These are phyloP conservation scores for Aquilaria yunnanensis DNA, from an alignment of 345 rosid species.

Conservation along the genomic window DNA sequence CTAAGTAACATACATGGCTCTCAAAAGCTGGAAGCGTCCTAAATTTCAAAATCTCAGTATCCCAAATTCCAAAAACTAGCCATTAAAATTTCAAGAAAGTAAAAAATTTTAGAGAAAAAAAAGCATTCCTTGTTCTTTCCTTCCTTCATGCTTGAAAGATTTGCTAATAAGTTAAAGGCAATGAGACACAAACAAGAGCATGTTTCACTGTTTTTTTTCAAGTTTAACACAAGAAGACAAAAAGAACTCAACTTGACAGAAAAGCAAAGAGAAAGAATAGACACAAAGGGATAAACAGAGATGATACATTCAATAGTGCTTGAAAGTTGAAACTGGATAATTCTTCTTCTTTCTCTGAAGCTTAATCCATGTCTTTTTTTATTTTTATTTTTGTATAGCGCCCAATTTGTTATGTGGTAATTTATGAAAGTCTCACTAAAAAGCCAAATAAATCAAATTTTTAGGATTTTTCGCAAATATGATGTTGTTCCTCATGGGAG, in stretches of 20 bases:
- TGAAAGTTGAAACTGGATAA: background rate
- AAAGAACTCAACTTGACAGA: slow-evolving; percentile 20
- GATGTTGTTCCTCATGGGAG: slow-evolving; percentile 31
- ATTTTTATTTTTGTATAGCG: background rate
- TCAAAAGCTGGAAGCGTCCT: slow-evolving; percentile 70
- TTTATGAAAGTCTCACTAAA: slow-evolving; percentile 14
- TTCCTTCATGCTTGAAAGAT: slow-evolving; percentile 51
- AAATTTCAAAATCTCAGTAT: slow-evolving; percentile 41
- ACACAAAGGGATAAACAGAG: background rate
- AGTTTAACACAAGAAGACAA: slow-evolving; percentile 11
- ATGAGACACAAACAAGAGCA: slow-evolving; percentile 34
- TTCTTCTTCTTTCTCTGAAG: background rate
- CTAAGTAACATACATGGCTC: slow-evolving; percentile 51
- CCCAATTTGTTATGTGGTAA: background rate
- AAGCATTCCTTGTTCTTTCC: slow-evolving; percentile 13
- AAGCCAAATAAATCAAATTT: slow-evolving; percentile 69
- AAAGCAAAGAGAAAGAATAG: slow-evolving; percentile 21
- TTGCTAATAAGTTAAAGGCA: slow-evolving; percentile 20
- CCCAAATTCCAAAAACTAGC: background rate
- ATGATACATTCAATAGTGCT: slow-evolving; percentile 19
- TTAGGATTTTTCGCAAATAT: slow-evolving; percentile 63
- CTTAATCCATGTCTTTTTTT: slow-evolving; percentile 10
- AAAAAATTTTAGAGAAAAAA: background rate
- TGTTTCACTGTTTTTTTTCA: slow-evolving; percentile 36
- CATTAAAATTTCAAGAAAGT: background rate